Base-by-base conservation (phyloP, 2,329 filamentous ascomycete species). In the Exophiala xenobiotica region DNA sequence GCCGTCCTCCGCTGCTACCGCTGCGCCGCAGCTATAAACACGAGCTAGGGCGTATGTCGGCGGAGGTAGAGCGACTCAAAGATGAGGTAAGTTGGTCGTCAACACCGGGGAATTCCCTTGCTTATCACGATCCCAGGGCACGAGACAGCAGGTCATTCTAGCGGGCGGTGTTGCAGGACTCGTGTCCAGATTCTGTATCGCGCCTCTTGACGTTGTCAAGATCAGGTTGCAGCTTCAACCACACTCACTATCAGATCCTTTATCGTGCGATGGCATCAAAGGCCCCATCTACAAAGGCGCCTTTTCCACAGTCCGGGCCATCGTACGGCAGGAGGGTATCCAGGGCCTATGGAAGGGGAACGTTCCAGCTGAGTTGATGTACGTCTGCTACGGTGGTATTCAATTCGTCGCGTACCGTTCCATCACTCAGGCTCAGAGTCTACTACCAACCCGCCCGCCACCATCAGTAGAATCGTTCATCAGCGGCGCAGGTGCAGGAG, bases 271-370 rank as follows among this genome's bases (percentile, higher is more conserved):
- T 46, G 64, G 71, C 58, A 63, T 76, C 51, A 63, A 67, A 44
- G 75, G 69, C 1, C 71, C 72, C 62, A 44, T 78, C 47, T 67
- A 67, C 70, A 89, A 86, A 66, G 90, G 90, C 61, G 90, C 89
- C 0, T 63, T 90, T 33, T 78, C 80, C 8, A 95, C 90, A 1
- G 75, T 95, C 66, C 80, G 79, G 51, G 80, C 86, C 55, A 97
- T 97, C 64, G 69, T 92, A 45, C 76, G 74, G 22, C 78, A 90
- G 64, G 93, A 99, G 68, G 93, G 93, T 35, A 67, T 97, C 60
- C 86, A 86, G 46, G 87, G 83, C 23, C 80, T 99, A 59, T 99
- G 93, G 93, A 97, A 97, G 77, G 93, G 93, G 67, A 99, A 99
- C 68, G 83, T 99, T 53, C 91, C 93, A 31, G 93, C 93, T 45